Evolutionary conservation across 306 rosid genomes (phyloP).

Genomic region (Lathyrus tuberosus): DNA sequence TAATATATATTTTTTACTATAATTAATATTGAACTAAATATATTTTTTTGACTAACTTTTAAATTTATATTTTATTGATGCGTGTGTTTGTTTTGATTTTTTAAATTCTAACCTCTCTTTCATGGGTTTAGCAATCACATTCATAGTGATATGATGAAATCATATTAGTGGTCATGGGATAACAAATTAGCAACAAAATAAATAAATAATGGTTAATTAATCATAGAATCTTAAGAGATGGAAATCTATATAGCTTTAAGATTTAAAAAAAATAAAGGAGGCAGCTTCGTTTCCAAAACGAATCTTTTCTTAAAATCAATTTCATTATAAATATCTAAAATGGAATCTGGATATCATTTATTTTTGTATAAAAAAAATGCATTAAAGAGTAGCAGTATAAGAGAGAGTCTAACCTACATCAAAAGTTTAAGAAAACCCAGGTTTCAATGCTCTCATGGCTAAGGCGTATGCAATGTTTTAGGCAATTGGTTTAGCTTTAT

Average conservation of each 20-base stretch:
- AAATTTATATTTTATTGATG: no score
- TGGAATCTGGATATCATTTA: neutral
- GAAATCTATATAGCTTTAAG: neutral
- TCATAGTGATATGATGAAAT: neutral
- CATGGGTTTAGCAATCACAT: neutral
- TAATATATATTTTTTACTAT: no score
- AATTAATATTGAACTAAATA: no score
- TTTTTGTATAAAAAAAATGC: neutral
- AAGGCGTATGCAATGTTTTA: no score
- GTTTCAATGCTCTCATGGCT: no score
- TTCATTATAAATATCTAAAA: neutral
- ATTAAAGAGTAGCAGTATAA: neutral
- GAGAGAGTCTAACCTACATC: no score
- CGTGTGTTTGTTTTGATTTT: neutral
- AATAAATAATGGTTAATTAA: neutral
- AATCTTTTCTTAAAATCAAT: neutral
- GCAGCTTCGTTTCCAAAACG: neutral
- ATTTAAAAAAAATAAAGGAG: neutral
- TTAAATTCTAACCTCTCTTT: neutral
- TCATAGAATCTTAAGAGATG: neutral
- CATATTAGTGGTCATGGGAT: neutral
- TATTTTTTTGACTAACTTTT: no score
- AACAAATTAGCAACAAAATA: neutral
- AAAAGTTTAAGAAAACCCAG: no score
- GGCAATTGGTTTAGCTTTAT: no score